Evolutionary conservation across 768 basidiomycete genomes (phyloP).

Genomic region (Rhizopogon rudus): DNA sequence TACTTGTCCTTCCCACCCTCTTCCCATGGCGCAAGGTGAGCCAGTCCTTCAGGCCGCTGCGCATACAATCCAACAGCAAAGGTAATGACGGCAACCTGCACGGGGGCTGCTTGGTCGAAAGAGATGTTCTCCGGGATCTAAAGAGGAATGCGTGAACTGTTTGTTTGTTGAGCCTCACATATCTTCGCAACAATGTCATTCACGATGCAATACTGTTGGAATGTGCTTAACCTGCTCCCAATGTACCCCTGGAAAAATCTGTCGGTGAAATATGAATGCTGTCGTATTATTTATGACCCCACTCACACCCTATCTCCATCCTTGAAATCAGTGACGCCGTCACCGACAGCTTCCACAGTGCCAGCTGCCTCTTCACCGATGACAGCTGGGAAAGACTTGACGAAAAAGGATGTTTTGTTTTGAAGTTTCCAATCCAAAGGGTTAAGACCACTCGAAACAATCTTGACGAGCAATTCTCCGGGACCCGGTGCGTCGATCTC

Average conservation of each 20-base stretch:
- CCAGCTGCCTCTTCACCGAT: constrained; percentile 37
- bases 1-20: constrained; percentile 26
- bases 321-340: constrained; percentile 31
- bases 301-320: constrained; percentile 35
- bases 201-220: constrained; percentile 24
- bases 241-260: constrained; percentile 11
- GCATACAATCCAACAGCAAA: constrained; percentile 29
- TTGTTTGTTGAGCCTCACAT: not conserved
- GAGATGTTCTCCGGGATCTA: constrained; percentile 33
- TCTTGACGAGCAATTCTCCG: constrained; percentile 38
- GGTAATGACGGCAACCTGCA: constrained; percentile 28
- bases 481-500: constrained; percentile 31
- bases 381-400: constrained; percentile 34
- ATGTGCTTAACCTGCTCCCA: constrained; percentile 5
- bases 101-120: constrained; percentile 34
- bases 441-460: constrained; percentile 37
- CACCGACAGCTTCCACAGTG: constrained; percentile 32
- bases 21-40: constrained; percentile 28
- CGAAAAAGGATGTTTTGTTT: constrained; percentile 1
- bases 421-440: constrained; percentile 36
- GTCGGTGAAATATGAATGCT: not conserved
- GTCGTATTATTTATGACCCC: not conserved
- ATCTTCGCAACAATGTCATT: constrained; percentile 17
- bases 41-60: constrained; percentile 20
- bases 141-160: not conserved